A percentile compares a stretch with the other conserved stretches of the same genome.
These are phyloP conservation scores for Sextonia rubra DNA, from an alignment of 164 flowering plant genomes.

Conservation along the genomic window DNA sequence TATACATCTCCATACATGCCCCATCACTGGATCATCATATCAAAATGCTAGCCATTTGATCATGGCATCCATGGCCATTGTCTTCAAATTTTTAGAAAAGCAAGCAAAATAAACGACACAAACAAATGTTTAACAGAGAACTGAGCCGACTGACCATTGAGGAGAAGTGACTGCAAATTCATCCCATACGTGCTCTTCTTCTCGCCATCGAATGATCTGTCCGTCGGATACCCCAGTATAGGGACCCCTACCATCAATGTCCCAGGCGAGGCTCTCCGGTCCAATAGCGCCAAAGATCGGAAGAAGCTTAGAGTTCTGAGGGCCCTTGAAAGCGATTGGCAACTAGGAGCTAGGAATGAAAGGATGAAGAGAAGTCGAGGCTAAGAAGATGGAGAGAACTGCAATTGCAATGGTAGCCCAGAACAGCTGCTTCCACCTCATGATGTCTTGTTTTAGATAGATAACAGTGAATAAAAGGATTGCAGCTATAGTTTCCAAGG, in stretches of 20 bases:
- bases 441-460: not conserved
- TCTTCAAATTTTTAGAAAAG: no score
- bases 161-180: no score
- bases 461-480: not conserved
- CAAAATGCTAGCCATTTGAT: no score
- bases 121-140: not conserved
- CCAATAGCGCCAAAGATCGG: constrained; percentile 56
- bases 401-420: not conserved
- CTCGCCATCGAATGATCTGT: constrained; percentile 27
- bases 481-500: no score
- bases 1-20: no score
- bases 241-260: constrained; percentile 75
- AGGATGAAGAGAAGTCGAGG: not conserved
- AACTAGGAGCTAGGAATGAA: not conserved
- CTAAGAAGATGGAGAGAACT: not conserved
- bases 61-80: no score
- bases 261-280: constrained; percentile 84
- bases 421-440: not conserved
- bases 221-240: constrained; percentile 96
- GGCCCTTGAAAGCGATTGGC: not conserved
- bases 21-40: no score
- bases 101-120: no score
- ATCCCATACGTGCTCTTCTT: not conserved
- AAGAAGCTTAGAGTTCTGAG: not conserved
- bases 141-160: no score